Conservation (phyloP, 495 filamentous ascomycete species). For the Penicillium canescens region DNA sequence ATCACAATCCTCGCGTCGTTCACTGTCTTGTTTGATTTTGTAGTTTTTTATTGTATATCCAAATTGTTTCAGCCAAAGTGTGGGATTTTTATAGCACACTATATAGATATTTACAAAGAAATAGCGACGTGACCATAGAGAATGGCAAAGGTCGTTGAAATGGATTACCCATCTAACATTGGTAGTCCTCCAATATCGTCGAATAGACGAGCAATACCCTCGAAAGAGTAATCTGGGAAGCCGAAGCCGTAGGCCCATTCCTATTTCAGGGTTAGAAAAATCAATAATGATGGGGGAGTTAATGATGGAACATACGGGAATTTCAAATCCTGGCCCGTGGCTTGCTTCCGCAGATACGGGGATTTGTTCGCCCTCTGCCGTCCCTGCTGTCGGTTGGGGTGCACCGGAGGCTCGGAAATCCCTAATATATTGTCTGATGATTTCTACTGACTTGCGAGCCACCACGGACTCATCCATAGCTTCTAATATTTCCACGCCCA, state of each 20-base stretch:
- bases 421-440: constrained; percentile 38
- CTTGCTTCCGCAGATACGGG: constrained; percentile 9
- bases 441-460: constrained; percentile 39
- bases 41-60: neutral
- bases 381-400: constrained; percentile 1
- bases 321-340: constrained; percentile 26
- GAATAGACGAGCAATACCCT: constrained; percentile 40
- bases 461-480: constrained; percentile 46
- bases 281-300: neutral
- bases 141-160: neutral
- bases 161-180: constrained; percentile 31
- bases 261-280: constrained; percentile 7
- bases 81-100: too few species aligned
- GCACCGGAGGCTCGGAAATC: constrained; percentile 29
- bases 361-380: constrained; percentile 4
- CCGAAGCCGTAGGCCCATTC: constrained; percentile 45
- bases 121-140: neutral
- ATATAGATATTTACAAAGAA: neutral
- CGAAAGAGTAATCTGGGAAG: constrained; percentile 43
- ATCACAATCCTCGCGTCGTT: neutral
- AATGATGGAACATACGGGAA: constrained; percentile 21
- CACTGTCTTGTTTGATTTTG: constrained; percentile 6
- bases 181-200: constrained; percentile 38
- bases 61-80: neutral
- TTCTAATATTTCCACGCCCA: constrained; percentile 43